Base-by-base conservation (phyloP, 1,284 basidiomycete genomes). In the Apiotrichum sp. region DNA sequence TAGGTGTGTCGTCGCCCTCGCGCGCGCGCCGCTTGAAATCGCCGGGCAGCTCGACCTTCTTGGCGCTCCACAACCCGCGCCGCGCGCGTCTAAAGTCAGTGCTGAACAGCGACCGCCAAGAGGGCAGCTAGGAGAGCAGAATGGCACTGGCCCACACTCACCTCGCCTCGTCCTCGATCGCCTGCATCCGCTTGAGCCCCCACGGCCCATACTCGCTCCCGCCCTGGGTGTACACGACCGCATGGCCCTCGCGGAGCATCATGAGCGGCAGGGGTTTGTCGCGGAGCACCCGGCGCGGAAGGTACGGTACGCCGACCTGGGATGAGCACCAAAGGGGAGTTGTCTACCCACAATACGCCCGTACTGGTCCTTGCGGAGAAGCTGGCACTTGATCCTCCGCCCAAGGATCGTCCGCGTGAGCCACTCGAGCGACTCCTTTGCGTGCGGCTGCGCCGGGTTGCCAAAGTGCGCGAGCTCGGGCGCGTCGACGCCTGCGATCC, bases 391-490 rank as follows among this genome's bases (percentile, higher is more conserved):
- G 61, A 76, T 67, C 31, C 57, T 62, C 51, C 62, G 66, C 80
- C n/a, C 86, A 81, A 29, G 79, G 71, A 57, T 87, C 71, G 39
- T 78, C 72, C n/a, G 73, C 61, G 59, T 83, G 5, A 93, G 78
- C 86, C 88, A 92, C 0, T 78, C 79, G 7, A 89, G 72, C 46
- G 85, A 85, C 67, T 93, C 89, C 36, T 77, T 73, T 0, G 84
- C 77, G 59, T 85, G 85, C 0, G 85, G 84, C 68, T 93, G 91
- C 0, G 81, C 82, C 2, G 83, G 81, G 51, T 84, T 82, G 22
- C 90, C 90, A 62, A 90, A 93, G 71, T 93, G 88, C 0, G 84
- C 79, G 10, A 78, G 81, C 79, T 95, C 92, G 0, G 92, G 92
- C 1, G 92, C 92, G 70, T 96, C 92, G 9, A 91, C 83, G 0